phyloP scores from a whole-genome alignment of 768 basidiomycete species.

The Pulveroboletus frians region DNA sequence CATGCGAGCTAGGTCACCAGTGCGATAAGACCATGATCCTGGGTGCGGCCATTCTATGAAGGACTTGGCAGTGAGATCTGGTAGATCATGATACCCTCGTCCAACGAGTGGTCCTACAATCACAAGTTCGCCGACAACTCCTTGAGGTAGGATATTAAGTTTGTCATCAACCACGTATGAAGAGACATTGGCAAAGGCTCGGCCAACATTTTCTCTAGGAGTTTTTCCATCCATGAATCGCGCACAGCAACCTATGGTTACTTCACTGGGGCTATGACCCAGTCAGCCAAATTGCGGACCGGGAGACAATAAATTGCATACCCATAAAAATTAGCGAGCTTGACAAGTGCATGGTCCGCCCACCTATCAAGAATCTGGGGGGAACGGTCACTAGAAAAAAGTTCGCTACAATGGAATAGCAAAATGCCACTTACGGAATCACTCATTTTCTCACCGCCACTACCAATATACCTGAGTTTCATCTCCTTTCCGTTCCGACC shows the following conservation, averaged over 20 bases:
- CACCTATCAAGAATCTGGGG: slow-evolving; percentile 41
- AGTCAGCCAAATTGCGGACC: neutral
- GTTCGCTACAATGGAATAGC: neutral
- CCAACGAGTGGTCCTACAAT: slow-evolving; percentile 47
- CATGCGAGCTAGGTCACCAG: slow-evolving; percentile 48
- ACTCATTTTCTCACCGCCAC: slow-evolving; percentile 51
- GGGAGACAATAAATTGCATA: slow-evolving; percentile 5
- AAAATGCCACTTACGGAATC: slow-evolving; percentile 36
- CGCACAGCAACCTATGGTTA: slow-evolving; percentile 48
- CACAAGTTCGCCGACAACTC: slow-evolving; percentile 45
- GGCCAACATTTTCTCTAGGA: slow-evolving; percentile 42
- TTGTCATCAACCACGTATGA: slow-evolving; percentile 40
- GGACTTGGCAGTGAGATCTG: slow-evolving; percentile 40
- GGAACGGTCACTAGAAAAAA: neutral
- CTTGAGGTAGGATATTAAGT: slow-evolving; percentile 40
- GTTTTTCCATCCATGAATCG: slow-evolving; percentile 38
- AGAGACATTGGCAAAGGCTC: slow-evolving; percentile 33
- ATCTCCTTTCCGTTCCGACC: slow-evolving; percentile 29
- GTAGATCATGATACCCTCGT: slow-evolving; percentile 44
- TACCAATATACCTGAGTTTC: slow-evolving; percentile 40
- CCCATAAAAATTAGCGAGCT: slow-evolving; percentile 49
- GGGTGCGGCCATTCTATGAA: slow-evolving; percentile 42
- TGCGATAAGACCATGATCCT: slow-evolving; percentile 42
- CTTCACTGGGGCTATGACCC: slow-evolving; percentile 42
- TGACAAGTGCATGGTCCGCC: slow-evolving; percentile 41